These are phyloP conservation scores for Blepharisma japonicum DNA, from an alignment of 73 alveolate genomes.

Conservation along the genomic window DNA sequence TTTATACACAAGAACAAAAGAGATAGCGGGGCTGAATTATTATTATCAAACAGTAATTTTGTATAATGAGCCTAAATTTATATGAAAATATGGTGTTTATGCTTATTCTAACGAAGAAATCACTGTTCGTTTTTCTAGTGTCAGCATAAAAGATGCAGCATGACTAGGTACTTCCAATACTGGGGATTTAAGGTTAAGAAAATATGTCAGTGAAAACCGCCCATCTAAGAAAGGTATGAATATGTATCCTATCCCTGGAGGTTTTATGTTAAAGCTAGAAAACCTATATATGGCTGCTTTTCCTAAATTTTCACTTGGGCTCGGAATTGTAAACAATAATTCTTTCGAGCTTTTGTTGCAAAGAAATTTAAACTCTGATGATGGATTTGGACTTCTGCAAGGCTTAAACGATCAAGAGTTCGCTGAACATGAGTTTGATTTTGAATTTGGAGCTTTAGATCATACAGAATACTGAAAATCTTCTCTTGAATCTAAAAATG, in stretches of 20 bases:
- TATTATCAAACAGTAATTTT: no score
- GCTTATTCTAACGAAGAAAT: no score
- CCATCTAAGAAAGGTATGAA: not conserved
- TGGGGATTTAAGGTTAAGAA: no score
- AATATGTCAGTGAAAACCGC: not conserved
- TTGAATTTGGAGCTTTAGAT: not conserved
- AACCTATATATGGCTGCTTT: not conserved
- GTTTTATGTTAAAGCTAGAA: not conserved
- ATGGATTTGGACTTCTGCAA: not conserved
- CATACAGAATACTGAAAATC: not conserved
- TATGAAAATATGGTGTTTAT: no score
- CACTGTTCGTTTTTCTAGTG: no score
- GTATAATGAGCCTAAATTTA: no score
- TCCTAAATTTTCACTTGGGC: constrained; percentile 10
- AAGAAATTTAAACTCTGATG: not conserved
- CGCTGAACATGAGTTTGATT: not conserved
- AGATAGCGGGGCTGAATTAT: no score
- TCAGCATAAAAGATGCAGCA: no score
- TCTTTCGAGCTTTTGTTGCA: not conserved
- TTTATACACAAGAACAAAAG: no score
- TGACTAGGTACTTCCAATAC: no score
- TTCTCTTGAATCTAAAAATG: not conserved
- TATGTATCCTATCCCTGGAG: constrained; percentile 16
- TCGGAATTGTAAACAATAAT: not conserved
- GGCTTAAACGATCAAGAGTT: not conserved